Conservation (phyloP, 257 asterid genomes). For the Leptodermis oblonga region DNA sequence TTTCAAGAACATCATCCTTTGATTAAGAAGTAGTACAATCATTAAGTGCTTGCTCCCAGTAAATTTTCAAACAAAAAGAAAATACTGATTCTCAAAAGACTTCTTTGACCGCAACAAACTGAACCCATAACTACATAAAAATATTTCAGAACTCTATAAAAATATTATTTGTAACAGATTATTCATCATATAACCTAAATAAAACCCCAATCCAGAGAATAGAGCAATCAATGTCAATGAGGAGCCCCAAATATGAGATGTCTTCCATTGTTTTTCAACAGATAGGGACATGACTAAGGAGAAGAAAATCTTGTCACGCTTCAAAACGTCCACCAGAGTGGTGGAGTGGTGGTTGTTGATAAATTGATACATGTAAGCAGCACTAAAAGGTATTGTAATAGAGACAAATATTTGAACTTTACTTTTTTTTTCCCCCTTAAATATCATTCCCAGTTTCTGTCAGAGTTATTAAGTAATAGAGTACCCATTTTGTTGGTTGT, state of each 20-base stretch:
- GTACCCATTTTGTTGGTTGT: no score
- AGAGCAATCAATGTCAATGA: neutral
- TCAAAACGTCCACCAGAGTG: no score
- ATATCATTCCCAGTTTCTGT: no score
- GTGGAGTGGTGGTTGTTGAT: no score
- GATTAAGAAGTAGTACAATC: neutral
- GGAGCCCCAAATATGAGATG: neutral
- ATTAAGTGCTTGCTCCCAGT: neutral
- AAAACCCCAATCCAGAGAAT: neutral
- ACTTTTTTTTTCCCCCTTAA: no score
- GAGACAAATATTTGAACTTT: no score
- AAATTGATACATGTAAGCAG: no score
- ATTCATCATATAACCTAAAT: neutral
- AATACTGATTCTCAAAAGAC: neutral
- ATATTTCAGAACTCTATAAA: neutral
- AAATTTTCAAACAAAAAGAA: neutral
- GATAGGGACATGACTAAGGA: neutral
- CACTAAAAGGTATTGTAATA: no score
- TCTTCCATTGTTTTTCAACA: neutral
- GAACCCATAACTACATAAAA: neutral
- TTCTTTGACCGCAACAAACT: neutral
- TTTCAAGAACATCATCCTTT: neutral
- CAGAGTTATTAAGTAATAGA: no score
- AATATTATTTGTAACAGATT: neutral
- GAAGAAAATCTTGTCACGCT: neutral